Evolutionary conservation across 129 eudicot genomes (phyloP).

Genomic region (Chrysanthemum seticuspe): DNA sequence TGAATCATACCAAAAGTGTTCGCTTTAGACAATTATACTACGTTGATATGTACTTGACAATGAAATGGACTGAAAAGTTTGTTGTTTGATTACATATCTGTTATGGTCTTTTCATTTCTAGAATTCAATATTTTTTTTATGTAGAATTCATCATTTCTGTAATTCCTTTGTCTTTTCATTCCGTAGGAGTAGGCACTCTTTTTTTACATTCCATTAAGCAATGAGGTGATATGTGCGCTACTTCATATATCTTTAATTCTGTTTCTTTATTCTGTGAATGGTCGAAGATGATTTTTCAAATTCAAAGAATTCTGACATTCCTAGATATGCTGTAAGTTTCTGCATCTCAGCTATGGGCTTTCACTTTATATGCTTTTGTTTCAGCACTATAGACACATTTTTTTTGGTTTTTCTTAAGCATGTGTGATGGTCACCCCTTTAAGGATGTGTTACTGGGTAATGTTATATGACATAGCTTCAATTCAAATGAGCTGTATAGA

Average conservation of each 20-base stretch:
- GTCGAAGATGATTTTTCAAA: slow-evolving; percentile 47
- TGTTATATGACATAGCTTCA: too few relatives aligned
- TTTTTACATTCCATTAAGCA: neutral
- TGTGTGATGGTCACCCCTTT: too few relatives aligned
- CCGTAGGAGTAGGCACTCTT: neutral
- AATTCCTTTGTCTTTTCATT: too few relatives aligned
- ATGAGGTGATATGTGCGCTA: slow-evolving; percentile 13
- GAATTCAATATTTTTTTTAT: too few relatives aligned
- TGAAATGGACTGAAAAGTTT: neutral
- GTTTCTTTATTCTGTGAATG: slow-evolving; percentile 36
- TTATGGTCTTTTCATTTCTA: neutral
- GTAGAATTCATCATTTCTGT: too few relatives aligned
- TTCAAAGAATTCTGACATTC: slow-evolving; percentile 59
- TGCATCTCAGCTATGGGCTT: neutral
- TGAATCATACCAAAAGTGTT: too few relatives aligned
- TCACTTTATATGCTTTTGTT: neutral
- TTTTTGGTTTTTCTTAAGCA: neutral
- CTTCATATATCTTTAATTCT: slow-evolving; percentile 1
- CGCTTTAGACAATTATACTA: neutral
- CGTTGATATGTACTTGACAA: too few relatives aligned
- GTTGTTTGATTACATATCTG: neutral
- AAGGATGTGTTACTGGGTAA: too few relatives aligned
- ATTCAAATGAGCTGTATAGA: too few relatives aligned
- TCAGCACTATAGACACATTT: neutral
- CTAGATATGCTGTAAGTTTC: slow-evolving; percentile 78